These are phyloP conservation scores for Talinum fruticosum DNA, from an alignment of 148 eudicot genomes.

Conservation along the genomic window DNA sequence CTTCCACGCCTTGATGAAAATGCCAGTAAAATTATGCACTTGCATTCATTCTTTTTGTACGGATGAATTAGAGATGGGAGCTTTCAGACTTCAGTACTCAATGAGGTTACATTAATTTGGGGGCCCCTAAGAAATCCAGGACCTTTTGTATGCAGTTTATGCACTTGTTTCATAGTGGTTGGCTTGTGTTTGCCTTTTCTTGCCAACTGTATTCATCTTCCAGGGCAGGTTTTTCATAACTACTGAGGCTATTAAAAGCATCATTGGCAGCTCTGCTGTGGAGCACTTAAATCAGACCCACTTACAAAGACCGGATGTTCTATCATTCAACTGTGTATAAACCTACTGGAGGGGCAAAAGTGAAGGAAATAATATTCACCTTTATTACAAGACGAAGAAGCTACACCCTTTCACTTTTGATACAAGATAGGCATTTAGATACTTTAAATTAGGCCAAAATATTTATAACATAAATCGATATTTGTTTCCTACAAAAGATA, in stretches of 20 bases:
- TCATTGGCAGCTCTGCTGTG: constrained; percentile 27
- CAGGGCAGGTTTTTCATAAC: constrained; percentile 23
- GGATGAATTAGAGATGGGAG: neutral
- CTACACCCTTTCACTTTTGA: neutral
- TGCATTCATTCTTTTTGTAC: constrained; percentile 5
- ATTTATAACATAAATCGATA: no score
- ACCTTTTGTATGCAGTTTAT: neutral
- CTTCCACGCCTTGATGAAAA: neutral
- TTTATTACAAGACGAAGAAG: no score
- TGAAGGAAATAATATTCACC: neutral
- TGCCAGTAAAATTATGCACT: constrained; percentile 13
- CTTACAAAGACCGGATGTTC: constrained; percentile 21
- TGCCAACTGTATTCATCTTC: constrained; percentile 34
- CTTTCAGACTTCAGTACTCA: neutral
- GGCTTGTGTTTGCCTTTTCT: constrained; percentile 28
- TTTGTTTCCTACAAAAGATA: no score
- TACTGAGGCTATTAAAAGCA: constrained; percentile 13
- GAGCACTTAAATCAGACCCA: constrained; percentile 27
- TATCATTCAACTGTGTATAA: constrained; percentile 25
- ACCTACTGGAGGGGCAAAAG: neutral
- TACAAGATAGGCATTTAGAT: neutral
- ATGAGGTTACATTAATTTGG: neutral
- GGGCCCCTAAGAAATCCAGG: constrained; percentile 7
- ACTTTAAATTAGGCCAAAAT: no score
- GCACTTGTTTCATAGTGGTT: constrained; percentile 22